These are phyloP conservation scores for Oryza longistaminata DNA, from an alignment of 176 grass and related monocot species.

Conservation along the genomic window DNA sequence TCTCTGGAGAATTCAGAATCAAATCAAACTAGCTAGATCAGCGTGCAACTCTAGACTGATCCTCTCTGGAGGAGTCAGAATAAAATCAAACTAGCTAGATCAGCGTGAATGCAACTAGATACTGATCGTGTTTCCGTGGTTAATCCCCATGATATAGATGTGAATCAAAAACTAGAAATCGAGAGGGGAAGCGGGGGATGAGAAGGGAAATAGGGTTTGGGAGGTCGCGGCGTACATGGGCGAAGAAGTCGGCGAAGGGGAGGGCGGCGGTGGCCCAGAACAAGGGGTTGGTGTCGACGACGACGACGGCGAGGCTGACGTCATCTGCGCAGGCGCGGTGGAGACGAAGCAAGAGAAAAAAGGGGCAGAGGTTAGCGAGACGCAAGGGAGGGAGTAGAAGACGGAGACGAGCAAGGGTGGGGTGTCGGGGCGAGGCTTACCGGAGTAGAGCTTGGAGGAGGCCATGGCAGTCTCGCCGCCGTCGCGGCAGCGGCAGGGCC, in stretches of 20 bases:
- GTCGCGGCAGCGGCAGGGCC: neutral
- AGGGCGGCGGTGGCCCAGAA: constrained; percentile 70
- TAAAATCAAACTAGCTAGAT: neutral
- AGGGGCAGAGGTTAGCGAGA: neutral
- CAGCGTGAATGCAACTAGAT: neutral
- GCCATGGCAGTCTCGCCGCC: constrained; percentile 33
- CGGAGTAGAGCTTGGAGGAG: constrained; percentile 66
- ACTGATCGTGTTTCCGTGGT: neutral
- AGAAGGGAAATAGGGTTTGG: too few species aligned
- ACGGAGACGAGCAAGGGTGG: neutral
- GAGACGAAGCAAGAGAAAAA: neutral
- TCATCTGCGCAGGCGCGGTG: constrained; percentile 54
- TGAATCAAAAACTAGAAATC: neutral
- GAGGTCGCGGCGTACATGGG: constrained; percentile 48
- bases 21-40: neutral
- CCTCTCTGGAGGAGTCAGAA: neutral
- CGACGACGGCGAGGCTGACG: constrained; percentile 70
- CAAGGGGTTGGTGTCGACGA: constrained; percentile 92
- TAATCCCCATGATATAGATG: neutral
- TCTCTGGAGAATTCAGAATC: neutral
- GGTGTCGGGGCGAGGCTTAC: constrained; percentile 26
- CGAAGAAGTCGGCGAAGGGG: constrained; percentile 75
- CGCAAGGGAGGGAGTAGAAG: neutral
- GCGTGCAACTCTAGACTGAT: neutral
- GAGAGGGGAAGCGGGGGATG: neutral